Base-by-base conservation (phyloP, 1,284 basidiomycete genomes). In the Irpex sp. region DNA sequence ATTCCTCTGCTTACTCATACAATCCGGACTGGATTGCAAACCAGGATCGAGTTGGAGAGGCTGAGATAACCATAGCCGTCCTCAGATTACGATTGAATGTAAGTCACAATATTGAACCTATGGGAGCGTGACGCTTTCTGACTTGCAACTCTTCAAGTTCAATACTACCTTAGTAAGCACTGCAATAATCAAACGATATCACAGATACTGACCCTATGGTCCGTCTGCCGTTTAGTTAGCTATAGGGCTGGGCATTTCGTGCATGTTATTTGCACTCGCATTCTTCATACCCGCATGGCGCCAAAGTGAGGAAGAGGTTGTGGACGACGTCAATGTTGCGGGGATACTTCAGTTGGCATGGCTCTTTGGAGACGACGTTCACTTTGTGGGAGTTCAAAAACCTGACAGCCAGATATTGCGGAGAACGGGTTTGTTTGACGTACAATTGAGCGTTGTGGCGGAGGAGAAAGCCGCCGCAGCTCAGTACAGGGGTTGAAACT, bases 291-390 rank as follows among this genome's bases (percentile, higher is more conserved):
- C 44, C 9, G n/a, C n/a, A 47, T 26, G 26, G 26, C 44, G n/a
- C 44, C 44, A 11, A 47, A 11, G 44, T 47, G 11, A n/a, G 11
- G 2, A 47, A 13, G 26, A 26, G 26, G 11, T 47, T 47, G n/a
- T n/a, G n/a, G 11, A 47, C 44, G 44, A 47, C 11, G 11, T 59
- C n/a, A 48, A 59, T 13, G 40, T 31, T 31, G 40, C 58, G 26
- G 58, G 58, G 8, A 31, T 59, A 1, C 47, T 59, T 15, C 58
- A 59, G 31, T 19, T 59, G 9, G 34, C 58, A 13, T 59, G 58
- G 58, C 40, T 59, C 5, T 47, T 59, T 2, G 58, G 58, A 11
- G 31, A 59, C 7, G 58, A 59, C 40, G 13, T 13, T 8, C 58
- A 59, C 26, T 17, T 60, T n/a, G 48, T 15, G 8, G 40, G 11